Percentiles rank a stretch among this genome's conserved stretches.
These are phyloP conservation scores for Herpomyces periplanetae DNA, from an alignment of 2,329 filamentous ascomycete genomes.

Conservation along the genomic window DNA sequence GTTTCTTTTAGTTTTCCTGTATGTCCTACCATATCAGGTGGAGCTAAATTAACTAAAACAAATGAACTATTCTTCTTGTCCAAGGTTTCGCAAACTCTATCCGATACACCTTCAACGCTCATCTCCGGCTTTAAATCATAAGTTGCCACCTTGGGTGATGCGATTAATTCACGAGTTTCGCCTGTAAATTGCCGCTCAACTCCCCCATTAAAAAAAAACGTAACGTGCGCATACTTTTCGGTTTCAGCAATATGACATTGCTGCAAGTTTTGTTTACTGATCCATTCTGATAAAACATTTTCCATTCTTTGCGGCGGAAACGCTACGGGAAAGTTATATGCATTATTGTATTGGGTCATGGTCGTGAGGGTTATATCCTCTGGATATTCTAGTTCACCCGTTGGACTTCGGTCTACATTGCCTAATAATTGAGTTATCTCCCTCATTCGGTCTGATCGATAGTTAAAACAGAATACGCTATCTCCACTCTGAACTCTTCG, in stretches of 20 bases:
- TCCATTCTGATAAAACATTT: conserved; percentile 90
- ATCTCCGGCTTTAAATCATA: conserved; percentile 87
- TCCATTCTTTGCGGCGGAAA: conserved; percentile 86
- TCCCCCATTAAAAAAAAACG: conserved; percentile 98
- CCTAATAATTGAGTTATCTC: conserved; percentile 84
- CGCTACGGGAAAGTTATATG: conserved; percentile 65
- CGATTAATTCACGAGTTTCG: conserved; percentile 69
- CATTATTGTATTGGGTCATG: conserved; percentile 93
- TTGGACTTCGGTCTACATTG: conserved; percentile 57
- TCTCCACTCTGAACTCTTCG: conserved; percentile 60
- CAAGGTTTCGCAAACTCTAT: conserved; percentile 61
- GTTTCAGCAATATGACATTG: conserved; percentile 95
- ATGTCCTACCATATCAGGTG: conserved; percentile 96
- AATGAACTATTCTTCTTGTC: conserved; percentile 60
- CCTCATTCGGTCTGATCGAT: conserved; percentile 82
- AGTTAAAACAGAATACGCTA: conserved; percentile 99
- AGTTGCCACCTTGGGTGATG: conserved; percentile 72
- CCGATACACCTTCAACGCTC: conserved; percentile 59
- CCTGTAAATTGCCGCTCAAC: conserved; percentile 82
- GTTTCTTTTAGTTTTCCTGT: conserved; percentile 90
- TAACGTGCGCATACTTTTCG: conserved; percentile 96
- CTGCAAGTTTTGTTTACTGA: conserved; percentile 50
- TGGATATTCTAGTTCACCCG: conserved; percentile 67
- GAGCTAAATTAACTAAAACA: conserved; percentile 99
- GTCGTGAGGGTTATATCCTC: conserved; percentile 57